Percentiles rank a stretch among this genome's conserved stretches.
These are phyloP conservation scores for Phytomonas francai DNA, from an alignment of 208 protist genomes.

Conservation along the genomic window DNA sequence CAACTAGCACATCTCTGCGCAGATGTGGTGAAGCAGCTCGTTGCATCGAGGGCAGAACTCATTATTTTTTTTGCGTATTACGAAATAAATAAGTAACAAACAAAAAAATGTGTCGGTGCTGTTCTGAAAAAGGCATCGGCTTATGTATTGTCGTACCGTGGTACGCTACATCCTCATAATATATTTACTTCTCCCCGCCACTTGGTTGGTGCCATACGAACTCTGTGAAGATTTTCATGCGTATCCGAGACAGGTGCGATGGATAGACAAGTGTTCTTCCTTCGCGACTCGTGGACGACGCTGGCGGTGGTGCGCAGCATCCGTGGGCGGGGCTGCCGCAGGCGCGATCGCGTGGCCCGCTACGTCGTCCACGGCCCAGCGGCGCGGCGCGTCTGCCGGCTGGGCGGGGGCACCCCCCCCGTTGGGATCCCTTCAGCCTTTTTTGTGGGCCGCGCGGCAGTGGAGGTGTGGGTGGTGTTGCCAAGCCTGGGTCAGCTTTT, in stretches of 20 bases:
- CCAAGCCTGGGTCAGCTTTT: conserved; percentile 26
- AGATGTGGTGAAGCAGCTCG: not conserved
- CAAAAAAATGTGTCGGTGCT: not conserved
- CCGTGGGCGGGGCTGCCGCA: not conserved
- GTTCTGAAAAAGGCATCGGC: not conserved
- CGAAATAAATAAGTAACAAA: not conserved
- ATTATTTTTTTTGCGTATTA: not conserved
- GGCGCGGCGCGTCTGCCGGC: not conserved
- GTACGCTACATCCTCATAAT: not conserved
- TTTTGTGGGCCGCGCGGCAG: conserved; percentile 9
- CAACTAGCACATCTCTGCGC: not conserved
- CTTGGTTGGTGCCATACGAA: not conserved
- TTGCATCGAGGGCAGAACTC: not conserved
- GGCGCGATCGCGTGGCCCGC: not conserved
- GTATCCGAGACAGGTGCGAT: not conserved
- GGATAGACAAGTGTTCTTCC: conserved; percentile 7
- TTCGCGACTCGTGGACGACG: conserved; percentile 20
- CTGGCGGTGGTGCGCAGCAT: conserved; percentile 15
- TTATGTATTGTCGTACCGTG: not conserved
- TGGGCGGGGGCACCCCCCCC: not conserved
- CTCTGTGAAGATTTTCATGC: not conserved
- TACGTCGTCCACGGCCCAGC: not conserved
- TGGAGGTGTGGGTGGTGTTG: conserved; percentile 9
- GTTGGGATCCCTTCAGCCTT: not conserved
- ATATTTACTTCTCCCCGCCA: not conserved